Conservation (phyloP, 225 moss, liverwort and hornwort genomes). For the Sphagnum tenellum region DNA sequence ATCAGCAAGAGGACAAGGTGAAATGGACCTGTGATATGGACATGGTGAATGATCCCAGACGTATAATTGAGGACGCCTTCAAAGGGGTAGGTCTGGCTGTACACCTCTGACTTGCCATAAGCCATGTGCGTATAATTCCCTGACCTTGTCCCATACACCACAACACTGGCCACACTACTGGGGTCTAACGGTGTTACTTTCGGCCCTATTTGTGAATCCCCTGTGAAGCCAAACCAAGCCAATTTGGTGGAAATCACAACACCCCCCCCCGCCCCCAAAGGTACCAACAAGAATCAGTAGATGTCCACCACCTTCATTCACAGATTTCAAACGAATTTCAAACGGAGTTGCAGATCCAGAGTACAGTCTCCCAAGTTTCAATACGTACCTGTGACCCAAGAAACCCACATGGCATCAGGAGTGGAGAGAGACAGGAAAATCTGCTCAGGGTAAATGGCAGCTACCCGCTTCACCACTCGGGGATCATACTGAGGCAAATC, state of each 20-base stretch:
- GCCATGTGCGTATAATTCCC: conserved; percentile 30
- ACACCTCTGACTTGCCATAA: conserved; percentile 49
- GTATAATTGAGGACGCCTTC: conserved; percentile 70
- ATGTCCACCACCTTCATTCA: background rate
- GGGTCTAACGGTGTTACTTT: conserved; percentile 72
- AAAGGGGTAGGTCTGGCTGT: conserved; percentile 81
- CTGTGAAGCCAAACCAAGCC: conserved; percentile 18
- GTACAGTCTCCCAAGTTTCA: background rate
- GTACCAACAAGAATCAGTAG: background rate
- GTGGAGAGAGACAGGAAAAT: conserved; percentile 60
- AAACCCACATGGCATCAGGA: conserved; percentile 75
- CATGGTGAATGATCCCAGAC: conserved; percentile 93
- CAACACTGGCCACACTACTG: conserved; percentile 58
- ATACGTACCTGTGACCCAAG: conserved; percentile 59
- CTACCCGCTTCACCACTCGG: conserved; percentile 59
- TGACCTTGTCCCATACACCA: conserved; percentile 49
- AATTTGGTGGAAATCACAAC: background rate
- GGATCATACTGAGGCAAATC: conserved; percentile 54
- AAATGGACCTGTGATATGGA: conserved; percentile 59
- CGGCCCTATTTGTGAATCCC: conserved; percentile 81
- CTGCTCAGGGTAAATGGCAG: conserved; percentile 59
- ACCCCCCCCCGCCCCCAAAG: background rate
- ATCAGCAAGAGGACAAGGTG: background rate
- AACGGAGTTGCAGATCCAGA: background rate
- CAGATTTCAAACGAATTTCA: background rate